Evolutionary conservation across 139 green algal species (phyloP), one percentile per base, ranked within the genome.

Genomic region (Chlorella ohadii): DNA sequence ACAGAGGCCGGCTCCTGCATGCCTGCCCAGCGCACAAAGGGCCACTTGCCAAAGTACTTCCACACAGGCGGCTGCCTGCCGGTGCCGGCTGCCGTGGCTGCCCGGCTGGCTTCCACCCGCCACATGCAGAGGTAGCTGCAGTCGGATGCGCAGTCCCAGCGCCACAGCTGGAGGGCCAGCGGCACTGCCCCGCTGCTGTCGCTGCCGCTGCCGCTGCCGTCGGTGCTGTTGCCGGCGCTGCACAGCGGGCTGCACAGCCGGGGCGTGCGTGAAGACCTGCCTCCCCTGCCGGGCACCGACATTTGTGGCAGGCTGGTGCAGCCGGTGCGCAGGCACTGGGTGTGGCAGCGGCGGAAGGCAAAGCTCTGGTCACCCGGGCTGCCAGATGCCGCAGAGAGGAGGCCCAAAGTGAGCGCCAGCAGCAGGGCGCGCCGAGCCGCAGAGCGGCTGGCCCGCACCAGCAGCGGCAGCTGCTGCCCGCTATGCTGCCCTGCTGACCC

Each of bases 1-100:
- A 96, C 89, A 15, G 92, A 96, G 0, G 87, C 84, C 0, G 88
- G 57, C 87, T 98, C 95, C 86, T 98, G 93, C 70, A 91, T 83
- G 39, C 95, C 95, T 25, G 90, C 23, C 23, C 96, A 68, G 0
- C 95, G 87, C 23, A 63, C 38, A 76, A 98, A 98, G 1, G 95
- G 94, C 95, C 95, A 98, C 78, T 98, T 98, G 85, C 95, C 95
- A 85, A 86, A 91, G 84, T 98, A 98, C 75, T 98, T 98, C 63
- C 55, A 27, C 12, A 22, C 51, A 2, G 51, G 51, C 11, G 15
- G 51, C 51, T 22, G 9, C 51, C 15, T 19, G 51, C 51, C 15
- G 51, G 2, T 22, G 15, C 51, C 51, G 12, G 51, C 51, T 22
- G 51, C 19, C 9, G 19, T 2, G 15, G 3, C 9, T 22, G 51